Evolutionary conservation across 345 rosid species (phyloP).

Genomic region (Raphanus sativus): DNA sequence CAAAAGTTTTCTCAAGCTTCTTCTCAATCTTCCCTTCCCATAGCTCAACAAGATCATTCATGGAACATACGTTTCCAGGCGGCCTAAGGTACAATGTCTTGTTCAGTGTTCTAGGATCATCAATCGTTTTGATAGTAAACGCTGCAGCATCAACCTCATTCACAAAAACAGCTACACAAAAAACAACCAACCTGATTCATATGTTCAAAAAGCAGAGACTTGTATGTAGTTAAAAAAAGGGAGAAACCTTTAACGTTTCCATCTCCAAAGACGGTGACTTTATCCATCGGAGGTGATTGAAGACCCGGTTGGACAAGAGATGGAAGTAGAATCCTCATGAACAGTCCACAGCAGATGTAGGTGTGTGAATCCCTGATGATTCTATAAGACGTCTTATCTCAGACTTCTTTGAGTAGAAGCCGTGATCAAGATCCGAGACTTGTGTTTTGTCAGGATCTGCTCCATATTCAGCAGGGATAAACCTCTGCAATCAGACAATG

Average conservation of each 20-base stretch:
- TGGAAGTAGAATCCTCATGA: conserved; percentile 68
- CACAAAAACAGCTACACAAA: conserved; percentile 29
- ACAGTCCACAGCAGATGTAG: conserved; percentile 65
- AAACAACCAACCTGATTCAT: background rate
- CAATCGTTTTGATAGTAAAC: conserved; percentile 58
- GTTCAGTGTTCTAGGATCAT: conserved; percentile 67
- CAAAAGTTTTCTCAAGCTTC: conserved; percentile 50
- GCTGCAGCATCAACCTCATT: conserved; percentile 57
- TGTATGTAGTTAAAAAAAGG: background rate
- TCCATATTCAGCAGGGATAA: conserved; percentile 87
- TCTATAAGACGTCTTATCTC: conserved; percentile 71
- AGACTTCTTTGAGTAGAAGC: conserved; percentile 57
- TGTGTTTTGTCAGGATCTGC: conserved; percentile 65
- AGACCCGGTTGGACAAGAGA: conserved; percentile 67
- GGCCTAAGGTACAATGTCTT: conserved; percentile 61
- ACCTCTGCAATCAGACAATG: conserved; percentile 48
- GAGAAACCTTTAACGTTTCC: conserved; percentile 65
- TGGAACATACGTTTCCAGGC: conserved; percentile 47
- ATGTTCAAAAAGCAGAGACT: background rate
- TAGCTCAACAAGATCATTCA: conserved; percentile 58
- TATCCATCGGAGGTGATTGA: conserved; percentile 62
- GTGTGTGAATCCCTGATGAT: conserved; percentile 62
- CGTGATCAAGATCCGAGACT: conserved; percentile 55
- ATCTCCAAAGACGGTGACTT: conserved; percentile 65
- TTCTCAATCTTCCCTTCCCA: conserved; percentile 68